phyloP scores from a whole-genome alignment of 1,139 yeast species.

The Meyerozyma carpophila region DNA sequence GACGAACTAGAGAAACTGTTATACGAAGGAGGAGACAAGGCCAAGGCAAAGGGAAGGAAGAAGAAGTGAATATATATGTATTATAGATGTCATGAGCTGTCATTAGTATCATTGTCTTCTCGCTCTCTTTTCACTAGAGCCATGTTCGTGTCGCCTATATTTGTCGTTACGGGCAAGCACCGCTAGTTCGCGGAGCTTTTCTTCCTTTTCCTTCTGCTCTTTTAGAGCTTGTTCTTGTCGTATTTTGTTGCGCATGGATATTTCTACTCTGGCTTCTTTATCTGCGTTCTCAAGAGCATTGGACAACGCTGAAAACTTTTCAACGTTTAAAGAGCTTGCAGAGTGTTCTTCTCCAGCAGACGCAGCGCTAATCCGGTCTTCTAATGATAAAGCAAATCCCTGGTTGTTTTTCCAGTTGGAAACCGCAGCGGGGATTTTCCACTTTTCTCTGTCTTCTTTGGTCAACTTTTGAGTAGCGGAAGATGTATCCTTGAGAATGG shows the following conservation, averaged over 20 bases:
- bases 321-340: slow-evolving; percentile 40
- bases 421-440: slow-evolving; percentile 89
- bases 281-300: slow-evolving; percentile 77
- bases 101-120: background rate
- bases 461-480: slow-evolving; percentile 41
- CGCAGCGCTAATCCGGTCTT: slow-evolving; percentile 63
- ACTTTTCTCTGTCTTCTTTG: slow-evolving; percentile 69
- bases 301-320: slow-evolving; percentile 57
- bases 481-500: slow-evolving; percentile 26
- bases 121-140: background rate
- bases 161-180: slow-evolving; percentile 43
- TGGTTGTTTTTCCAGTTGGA: slow-evolving; percentile 96
- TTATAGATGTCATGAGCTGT: background rate
- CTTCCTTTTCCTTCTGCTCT: slow-evolving; percentile 57
- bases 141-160: background rate
- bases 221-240: slow-evolving; percentile 49
- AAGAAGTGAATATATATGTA: slow-evolving; percentile 4
- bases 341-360: slow-evolving; percentile 31
- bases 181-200: slow-evolving; percentile 53
- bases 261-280: slow-evolving; percentile 63
- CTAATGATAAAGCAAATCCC: slow-evolving; percentile 81
- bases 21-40: slow-evolving; percentile 53
- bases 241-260: slow-evolving; percentile 53
- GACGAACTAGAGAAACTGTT: slow-evolving; percentile 48
- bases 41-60: slow-evolving; percentile 19